Evolutionary conservation across 257 asterid genomes (phyloP), one percentile per base, ranked within the genome.

Genomic region (Solanum ossicruentum): DNA sequence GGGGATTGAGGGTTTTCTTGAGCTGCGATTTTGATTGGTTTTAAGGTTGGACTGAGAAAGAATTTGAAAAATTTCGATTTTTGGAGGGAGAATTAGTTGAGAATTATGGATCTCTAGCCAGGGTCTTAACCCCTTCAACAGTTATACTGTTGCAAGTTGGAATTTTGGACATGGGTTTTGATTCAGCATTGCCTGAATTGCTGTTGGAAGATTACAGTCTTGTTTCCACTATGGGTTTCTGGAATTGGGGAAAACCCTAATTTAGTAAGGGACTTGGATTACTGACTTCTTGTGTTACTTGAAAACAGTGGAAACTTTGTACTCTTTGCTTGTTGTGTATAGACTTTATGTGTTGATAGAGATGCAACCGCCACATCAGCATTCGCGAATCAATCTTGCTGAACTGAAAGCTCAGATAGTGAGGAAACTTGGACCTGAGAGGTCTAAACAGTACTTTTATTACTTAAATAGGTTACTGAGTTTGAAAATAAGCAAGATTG

Each of bases 351-450:
- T 85, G 28, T 85, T 91, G 84, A 89, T 84, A 88, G 90, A 89
- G 89, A 95, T 95, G 99, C 92, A 92, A 84, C 94, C 97, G 17
- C 94, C 97, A 85, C 88, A 88, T 88, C 98, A 92, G 89, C 92
- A 87, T 89, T 88, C 97, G 26, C 96, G 97, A 85, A 89, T 93
- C 92, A 90, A 91, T 92, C 95, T 92, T 80, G 90, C 86, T 20
- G 99, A 93, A 88, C 84, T 93, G 92, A 94, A 92, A 90, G 90
- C 93, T 86, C 97, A 89, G 84, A 78, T 95, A 75, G 91, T 91
- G 86, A 94, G 90, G 93, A 95, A 92, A 85, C 89, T 95, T 8
- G 98, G 98, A 88, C 91, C 92, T 0, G 98, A 92, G 87, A 85
- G 88, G 88, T 93, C 95, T 88, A 94, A 93, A 89, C 98, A 89